These are phyloP conservation scores for Echium plantagineum DNA, from an alignment of 257 asterid species.

Conservation along the genomic window DNA sequence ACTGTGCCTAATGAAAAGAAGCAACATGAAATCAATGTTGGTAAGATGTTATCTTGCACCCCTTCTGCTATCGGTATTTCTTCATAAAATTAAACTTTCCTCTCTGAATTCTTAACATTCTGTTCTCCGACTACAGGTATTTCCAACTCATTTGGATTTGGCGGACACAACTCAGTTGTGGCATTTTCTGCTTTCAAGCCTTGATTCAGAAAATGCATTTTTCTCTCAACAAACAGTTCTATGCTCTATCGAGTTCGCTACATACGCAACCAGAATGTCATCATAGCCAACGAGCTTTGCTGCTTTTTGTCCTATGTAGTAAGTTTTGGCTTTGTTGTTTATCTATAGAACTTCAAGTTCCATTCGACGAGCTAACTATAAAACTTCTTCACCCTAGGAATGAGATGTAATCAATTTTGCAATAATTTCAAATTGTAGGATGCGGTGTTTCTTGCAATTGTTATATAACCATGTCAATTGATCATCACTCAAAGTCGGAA, in stretches of 20 bases:
- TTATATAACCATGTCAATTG: too few relatives aligned
- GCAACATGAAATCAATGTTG: slow-evolving; percentile 75
- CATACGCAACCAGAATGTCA: not conserved
- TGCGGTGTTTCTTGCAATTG: too few relatives aligned
- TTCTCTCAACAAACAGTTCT: slow-evolving; percentile 1
- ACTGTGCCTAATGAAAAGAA: slow-evolving; percentile 69
- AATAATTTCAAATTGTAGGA: too few relatives aligned
- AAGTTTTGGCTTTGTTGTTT: not conserved
- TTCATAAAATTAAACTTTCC: not conserved
- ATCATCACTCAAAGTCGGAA: too few relatives aligned
- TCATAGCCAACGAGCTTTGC: not conserved
- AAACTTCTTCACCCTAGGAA: not conserved
- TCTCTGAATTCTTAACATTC: not conserved
- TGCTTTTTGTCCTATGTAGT: not conserved
- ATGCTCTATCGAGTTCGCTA: not conserved
- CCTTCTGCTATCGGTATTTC: not conserved
- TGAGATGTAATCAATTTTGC: not conserved
- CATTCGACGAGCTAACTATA: not conserved
- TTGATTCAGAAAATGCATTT: slow-evolving; percentile 19
- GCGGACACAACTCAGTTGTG: slow-evolving; percentile 78
- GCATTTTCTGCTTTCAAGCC: slow-evolving; percentile 70
- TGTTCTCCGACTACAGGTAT: slow-evolving; percentile 39
- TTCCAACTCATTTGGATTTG: slow-evolving; percentile 75
- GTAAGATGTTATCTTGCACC: slow-evolving; percentile 28
- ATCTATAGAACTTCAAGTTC: not conserved